Evolutionary conservation across 108 stramenopile species (phyloP), one percentile per base, ranked within the genome.

Genomic region (Fragilaria crotonensis): DNA sequence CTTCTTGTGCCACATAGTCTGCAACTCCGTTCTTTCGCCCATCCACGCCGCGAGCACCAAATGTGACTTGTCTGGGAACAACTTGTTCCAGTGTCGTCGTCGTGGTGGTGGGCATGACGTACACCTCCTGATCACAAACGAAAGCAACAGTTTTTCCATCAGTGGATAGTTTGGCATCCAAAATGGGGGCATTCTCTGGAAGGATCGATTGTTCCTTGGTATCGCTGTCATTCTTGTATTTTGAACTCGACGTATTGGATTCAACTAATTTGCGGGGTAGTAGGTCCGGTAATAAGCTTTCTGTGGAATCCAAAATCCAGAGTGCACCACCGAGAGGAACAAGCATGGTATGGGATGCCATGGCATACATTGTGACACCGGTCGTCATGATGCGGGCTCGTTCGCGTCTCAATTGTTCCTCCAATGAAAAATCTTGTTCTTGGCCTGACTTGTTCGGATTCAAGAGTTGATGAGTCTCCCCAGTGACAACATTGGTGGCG

Each of bases 1-100:
- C 82, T 59, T 85, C 84, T 59, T 79, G 75, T 0, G 84, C 84
- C 25, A 80, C 33, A 41, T 71, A 83, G 62, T 85, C 84, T 14
- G 84, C 84, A 18, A 80, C 45, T 5, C 80, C 84, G 57, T 79
- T 76, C 4, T 63, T 79, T 25, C 72, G 23, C 5, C 80, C 52
- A 33, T 44, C 18, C 4, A 49, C 67, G 30, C 76, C 76, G 7
- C 51, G 48, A 17, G 51, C 21, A 52, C 21, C 51, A 7, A 4
- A 22, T 3, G 64, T 57, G 41, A 57, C 30, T 33, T 57, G 55
- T 7, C 14, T 7, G 19, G 27, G 55, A n/a, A n/a, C n/a, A 7
- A 30, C 26, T 23, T 48, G 22, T 29, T 62, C 0, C 33, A 14
- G 18, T 5, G 26, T 29, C 3, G 20, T n/a, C 45, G 29, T 22